Evolutionary conservation across 805 yeast species (phyloP), one percentile per base, ranked within the genome.

Genomic region (Cyberlindnera veronae): DNA sequence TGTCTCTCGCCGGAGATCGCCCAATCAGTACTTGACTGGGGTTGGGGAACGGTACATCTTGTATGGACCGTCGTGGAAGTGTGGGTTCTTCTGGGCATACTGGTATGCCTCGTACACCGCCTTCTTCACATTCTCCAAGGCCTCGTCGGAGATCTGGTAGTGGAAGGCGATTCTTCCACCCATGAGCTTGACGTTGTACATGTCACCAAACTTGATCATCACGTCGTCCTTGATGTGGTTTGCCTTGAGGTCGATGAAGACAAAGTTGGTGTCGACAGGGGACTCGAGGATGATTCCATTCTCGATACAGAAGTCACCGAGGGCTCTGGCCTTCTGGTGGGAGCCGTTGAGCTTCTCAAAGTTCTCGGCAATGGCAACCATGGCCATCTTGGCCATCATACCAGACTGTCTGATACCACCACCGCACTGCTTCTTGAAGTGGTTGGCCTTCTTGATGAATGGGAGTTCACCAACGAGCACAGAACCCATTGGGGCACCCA

Each of bases 401-500:
- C 97, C 97, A 33, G 84, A 71, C 65, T 90, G 98, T 58, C 97
- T 74, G 35, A 90, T 77, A 45, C 96, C 96, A 51, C 97, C 97
- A 58, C 98, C 98, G 50, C 77, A 77, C 66, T 91, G 97, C 56
- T 90, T 90, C 54, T 84, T 84, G 68, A 88, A 84, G 65, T 89
- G 95, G 57, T 80, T 82, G 22, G 95, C 89, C 55, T 78, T 80
- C 49, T 66, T 63, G 44, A 89, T 79, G 51, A 80, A 73, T 34
- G 65, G 61, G 29, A 58, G 54, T 20, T 67, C 58, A 18, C 96
- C 95, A 28, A 89, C 96, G 27, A 90, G 69, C 3, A 90, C 78
- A 13, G 95, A 84, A 6, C 98, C 97, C 50, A 90, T 77, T 39
- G 98, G 97, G 0, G 97, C 96, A 42, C 96, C 96, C 50, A 90